Base-by-base conservation (phyloP, 75 land plant genomes). In the Ceratopteris richardii region DNA sequence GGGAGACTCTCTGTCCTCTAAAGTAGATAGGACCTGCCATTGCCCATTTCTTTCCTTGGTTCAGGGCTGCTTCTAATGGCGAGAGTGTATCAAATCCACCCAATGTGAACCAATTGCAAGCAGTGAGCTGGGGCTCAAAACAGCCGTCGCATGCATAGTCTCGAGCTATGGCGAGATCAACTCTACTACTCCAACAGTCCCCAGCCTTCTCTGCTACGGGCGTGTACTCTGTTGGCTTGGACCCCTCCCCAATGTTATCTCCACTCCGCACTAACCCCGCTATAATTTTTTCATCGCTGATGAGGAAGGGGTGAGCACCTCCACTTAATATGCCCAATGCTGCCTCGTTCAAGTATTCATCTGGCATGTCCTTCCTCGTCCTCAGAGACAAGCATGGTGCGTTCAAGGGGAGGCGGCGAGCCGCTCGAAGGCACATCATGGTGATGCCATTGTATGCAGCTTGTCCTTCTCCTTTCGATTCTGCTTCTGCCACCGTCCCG, bases 1-100 rank as follows among this genome's bases (percentile, higher is more conserved):
- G 48, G 48, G 48, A 46, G 48, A 46, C 48, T 46, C 48, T 46
- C 17, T 46, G 48, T 20, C 48, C 48, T 46, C 48, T 46, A 17
- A 46, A 46, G 48, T 46, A 46, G 48, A 46, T 46, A 2, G 48
- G 48, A 17, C 48, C 48, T 46, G 48, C 48, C 17, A 17, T 46
- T 46, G 48, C 48, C 48, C 48, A 46, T 46, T 5, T 7, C 17
- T 46, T 46, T 5, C 48, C 48, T 17, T 46, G 48, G 48, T 46
- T 46, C 14, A 46, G 17, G 48, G 48, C 48, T 17, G 48, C 48
- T 17, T 46, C 48, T 17, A 46, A 17, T 20, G 17, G 14, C 14
- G 17, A 5, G 17, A 46, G 48, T 46, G 48, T 46, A 7, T 5
- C 3, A 17, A 46, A 46, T 20, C 48, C 48, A 46, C 48, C 48